Evolutionary conservation across 345 rosid genomes (phyloP).

Genomic region (Cochlearia excelsa): DNA sequence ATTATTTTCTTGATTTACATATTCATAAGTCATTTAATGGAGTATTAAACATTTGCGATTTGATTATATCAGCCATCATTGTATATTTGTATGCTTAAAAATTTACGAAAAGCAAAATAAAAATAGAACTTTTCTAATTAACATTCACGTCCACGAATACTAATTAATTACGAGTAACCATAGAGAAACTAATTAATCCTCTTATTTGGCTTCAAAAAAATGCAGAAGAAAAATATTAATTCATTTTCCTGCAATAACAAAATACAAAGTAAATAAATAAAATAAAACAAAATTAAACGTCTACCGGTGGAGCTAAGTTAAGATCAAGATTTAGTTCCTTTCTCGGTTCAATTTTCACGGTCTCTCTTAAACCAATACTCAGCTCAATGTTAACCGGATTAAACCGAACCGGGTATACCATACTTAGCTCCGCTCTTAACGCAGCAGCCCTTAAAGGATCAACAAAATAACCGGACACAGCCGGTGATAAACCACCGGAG

Average conservation of each 20-base stretch:
- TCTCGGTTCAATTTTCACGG: slow-evolving; percentile 42
- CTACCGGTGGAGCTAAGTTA: slow-evolving; percentile 65
- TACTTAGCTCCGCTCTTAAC: slow-evolving; percentile 32
- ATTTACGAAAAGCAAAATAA: no score
- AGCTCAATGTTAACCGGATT: slow-evolving; percentile 37
- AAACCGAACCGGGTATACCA: slow-evolving; percentile 47
- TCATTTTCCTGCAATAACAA: no score
- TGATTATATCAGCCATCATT: no score
- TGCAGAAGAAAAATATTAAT: slow-evolving; percentile 10
- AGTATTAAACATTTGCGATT: no score
- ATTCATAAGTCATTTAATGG: no score
- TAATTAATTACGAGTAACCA: no score
- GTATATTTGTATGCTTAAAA: no score
- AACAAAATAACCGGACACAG: slow-evolving; percentile 40
- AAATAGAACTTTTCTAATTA: no score
- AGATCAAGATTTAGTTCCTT: slow-evolving; percentile 51
- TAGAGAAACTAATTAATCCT: no score
- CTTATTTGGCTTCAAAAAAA: neutral
- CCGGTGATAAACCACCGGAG: slow-evolving; percentile 12
- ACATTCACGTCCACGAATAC: no score
- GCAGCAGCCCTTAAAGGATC: slow-evolving; percentile 20
- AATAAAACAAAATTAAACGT: slow-evolving; percentile 33
- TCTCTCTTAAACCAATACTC: slow-evolving; percentile 26
- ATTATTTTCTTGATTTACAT: no score
- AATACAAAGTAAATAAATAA: no score